A percentile compares a stretch with the other conserved stretches of the same genome.
These are phyloP conservation scores for Eremothecium sinecaudum DNA, from an alignment of 1,139 yeast genomes.

Conservation along the genomic window DNA sequence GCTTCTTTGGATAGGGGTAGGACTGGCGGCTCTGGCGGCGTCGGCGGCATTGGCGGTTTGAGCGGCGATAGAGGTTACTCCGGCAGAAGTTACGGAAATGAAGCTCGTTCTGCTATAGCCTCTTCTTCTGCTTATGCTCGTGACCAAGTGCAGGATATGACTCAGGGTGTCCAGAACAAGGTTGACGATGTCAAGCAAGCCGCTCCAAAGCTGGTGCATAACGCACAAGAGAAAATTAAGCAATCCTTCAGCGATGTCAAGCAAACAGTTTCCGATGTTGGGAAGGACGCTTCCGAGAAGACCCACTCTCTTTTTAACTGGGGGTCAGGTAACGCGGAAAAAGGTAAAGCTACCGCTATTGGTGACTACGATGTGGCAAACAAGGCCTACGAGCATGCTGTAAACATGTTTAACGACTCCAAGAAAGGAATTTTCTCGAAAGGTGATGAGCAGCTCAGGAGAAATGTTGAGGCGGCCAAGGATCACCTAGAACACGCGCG, in stretches of 20 bases:
- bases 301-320: constrained; percentile 25
- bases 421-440: constrained; percentile 16
- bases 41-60: neutral
- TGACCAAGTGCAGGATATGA: constrained; percentile 13
- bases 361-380: constrained; percentile 25
- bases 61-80: neutral
- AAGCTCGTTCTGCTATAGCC: constrained; percentile 5
- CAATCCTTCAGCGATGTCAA: constrained; percentile 6
- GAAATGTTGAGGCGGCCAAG: constrained; percentile 21
- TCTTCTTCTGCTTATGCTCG: constrained; percentile 4
- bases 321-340: constrained; percentile 29
- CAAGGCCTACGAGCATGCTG: constrained; percentile 18
- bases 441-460: constrained; percentile 17
- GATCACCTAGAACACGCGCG: constrained; percentile 17
- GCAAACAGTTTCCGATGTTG: constrained; percentile 8
- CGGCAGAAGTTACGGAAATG: neutral
- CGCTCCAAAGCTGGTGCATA: constrained; percentile 5
- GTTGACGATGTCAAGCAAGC: constrained; percentile 9
- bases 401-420: constrained; percentile 14
- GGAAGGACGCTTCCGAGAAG: constrained; percentile 13
- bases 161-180: constrained; percentile 8
- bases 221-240: constrained; percentile 6
- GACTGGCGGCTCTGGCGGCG: constrained; percentile 1
- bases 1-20: neutral
- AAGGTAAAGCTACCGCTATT: constrained; percentile 26